Base-by-base conservation (phyloP, 1,284 basidiomycete genomes). In the Fomitopsis palustris region DNA sequence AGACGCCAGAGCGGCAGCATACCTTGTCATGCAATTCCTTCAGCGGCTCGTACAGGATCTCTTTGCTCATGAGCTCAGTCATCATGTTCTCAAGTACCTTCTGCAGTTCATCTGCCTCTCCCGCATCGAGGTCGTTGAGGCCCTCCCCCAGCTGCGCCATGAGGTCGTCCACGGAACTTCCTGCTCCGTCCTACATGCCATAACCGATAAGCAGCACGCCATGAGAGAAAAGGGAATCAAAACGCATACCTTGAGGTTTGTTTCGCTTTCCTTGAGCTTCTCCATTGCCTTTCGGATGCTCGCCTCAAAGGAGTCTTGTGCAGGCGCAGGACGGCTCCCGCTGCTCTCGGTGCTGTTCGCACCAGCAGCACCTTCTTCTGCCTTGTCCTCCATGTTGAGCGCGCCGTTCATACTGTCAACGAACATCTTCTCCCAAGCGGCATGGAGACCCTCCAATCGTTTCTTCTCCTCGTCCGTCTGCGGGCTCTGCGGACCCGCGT, bases 11-110 rank as follows among this genome's bases (percentile, higher is more conserved):
- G n/a, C n/a, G n/a, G n/a, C n/a, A n/a, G n/a, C n/a, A n/a, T n/a
- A 92, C 95, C 77, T 95, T 95, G 17, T 90, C 86, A 17, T 86
- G 80, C 33, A 99, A 77, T 70, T 98, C 96, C 66, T 91, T 91
- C 67, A 98, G 75, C 0, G 96, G 96, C 64, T 97, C 95, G 68
- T 98, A 93, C 19, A 97, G 76, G 10, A 98, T 84, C 2, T 98
- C 95, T 71, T 95, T 95, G 72, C 87, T 89, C 93, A 99, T 95
- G 51, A 99, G 81, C 70, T 95, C 89, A 17, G 85, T 83, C 95
- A 96, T 95, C 90, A 98, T 93, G 41, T 80, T 85, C 72, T 98
- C 94, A 23, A 99, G 79, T 65, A 97, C 80, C 9, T 83, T 86
- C 53, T 87, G 84, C 7, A 96, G 74, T 56, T 82, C 83, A 21